Conservation (phyloP, 192 early-diverging fungal genomes). For the Umbelopsis ramanniana region DNA sequence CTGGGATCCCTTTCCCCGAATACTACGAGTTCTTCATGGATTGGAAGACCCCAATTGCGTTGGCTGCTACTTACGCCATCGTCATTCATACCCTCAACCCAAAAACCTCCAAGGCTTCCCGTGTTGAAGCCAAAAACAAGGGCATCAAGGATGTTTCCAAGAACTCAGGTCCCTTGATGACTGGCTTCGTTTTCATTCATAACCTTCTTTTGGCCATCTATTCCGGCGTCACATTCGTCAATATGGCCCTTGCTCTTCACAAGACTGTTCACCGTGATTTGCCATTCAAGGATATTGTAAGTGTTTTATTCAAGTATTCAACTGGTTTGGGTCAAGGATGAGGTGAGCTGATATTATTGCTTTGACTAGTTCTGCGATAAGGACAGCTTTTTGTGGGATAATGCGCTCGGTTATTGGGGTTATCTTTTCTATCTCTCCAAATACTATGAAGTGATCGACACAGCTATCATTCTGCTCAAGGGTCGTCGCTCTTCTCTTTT, state of each 20-base stretch:
- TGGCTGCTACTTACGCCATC: constrained; percentile 58
- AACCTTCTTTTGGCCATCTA: constrained; percentile 74
- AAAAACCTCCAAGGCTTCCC: constrained; percentile 52
- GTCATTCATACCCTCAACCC: constrained; percentile 53
- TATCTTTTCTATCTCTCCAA: constrained; percentile 90
- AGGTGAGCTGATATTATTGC: neutral
- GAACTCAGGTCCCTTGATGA: constrained; percentile 58
- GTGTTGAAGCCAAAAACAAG: constrained; percentile 57
- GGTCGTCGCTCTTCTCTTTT: constrained; percentile 76
- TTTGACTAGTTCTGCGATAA: constrained; percentile 63
- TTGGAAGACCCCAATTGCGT: constrained; percentile 66
- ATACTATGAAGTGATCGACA: constrained; percentile 89
- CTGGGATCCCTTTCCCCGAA: constrained; percentile 66
- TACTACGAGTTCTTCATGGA: constrained; percentile 75
- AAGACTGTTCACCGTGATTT: constrained; percentile 52
- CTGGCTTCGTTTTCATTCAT: constrained; percentile 75
- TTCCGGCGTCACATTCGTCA: constrained; percentile 71
- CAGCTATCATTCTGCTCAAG: constrained; percentile 83
- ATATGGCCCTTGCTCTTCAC: constrained; percentile 61
- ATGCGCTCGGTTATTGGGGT: constrained; percentile 78
- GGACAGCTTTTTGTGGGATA: constrained; percentile 68
- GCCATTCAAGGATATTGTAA: constrained; percentile 61
- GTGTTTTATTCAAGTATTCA: constrained; percentile 26
- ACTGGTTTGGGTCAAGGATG: neutral
- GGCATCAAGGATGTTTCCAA: constrained; percentile 42